Conservation (phyloP, 169 alveolate species). For the Plasmodium vivax region DNA sequence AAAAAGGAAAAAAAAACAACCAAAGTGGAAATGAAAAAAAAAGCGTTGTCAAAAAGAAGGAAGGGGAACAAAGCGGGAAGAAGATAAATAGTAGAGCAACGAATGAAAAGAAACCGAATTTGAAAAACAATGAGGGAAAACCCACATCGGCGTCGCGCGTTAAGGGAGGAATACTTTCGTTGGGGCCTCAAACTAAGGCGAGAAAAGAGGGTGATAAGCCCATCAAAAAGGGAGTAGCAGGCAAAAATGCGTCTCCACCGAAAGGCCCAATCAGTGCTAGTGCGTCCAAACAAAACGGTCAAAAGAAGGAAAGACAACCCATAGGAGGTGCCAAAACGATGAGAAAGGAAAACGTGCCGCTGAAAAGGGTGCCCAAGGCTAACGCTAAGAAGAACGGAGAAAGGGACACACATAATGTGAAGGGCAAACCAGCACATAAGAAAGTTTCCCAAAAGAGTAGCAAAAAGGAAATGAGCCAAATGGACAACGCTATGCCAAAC, state of each 20-base stretch:
- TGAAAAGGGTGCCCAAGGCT: not conserved
- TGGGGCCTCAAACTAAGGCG: not conserved
- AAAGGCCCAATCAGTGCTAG: not conserved
- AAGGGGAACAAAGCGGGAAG: not conserved
- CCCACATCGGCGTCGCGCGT: not conserved
- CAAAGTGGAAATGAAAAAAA: not conserved
- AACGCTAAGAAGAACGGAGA: not conserved
- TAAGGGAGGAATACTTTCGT: not conserved
- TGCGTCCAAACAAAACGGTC: not conserved
- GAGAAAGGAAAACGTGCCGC: not conserved
- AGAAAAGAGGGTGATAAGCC: not conserved
- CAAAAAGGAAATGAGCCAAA: slow-evolving; percentile 4
- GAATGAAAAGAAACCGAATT: not conserved
- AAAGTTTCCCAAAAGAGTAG: not conserved
- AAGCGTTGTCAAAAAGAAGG: not conserved
- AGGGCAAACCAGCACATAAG: not conserved
- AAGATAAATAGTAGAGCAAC: not conserved
- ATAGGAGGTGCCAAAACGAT: not conserved
- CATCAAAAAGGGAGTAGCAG: not conserved
- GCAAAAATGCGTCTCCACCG: not conserved
- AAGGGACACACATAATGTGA: not conserved
- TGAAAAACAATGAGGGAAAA: not conserved
- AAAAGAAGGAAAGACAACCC: not conserved
- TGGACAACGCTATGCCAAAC: not conserved
- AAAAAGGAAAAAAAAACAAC: not conserved